A percentile compares a stretch with the other conserved stretches of the same genome.
These are phyloP conservation scores for Rhodosporidiobolus odoratus DNA, from an alignment of 768 basidiomycete species.

Conservation along the genomic window DNA sequence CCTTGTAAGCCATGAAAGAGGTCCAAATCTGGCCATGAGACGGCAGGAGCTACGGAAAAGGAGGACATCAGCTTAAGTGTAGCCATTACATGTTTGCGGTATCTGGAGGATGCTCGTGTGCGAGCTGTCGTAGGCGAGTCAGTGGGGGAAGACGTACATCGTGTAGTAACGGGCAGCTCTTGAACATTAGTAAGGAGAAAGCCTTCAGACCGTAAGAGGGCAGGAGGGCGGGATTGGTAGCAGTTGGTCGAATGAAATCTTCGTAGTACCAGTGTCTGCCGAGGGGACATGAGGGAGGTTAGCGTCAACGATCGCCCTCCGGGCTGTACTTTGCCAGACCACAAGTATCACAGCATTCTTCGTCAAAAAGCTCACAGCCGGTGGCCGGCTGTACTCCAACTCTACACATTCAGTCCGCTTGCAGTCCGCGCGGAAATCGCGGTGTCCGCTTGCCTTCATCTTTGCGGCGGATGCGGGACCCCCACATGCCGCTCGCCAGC, in stretches of 20 bases:
- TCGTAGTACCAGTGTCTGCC: constrained; percentile 98
- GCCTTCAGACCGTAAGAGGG: constrained; percentile 83
- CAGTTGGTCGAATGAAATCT: constrained; percentile 81
- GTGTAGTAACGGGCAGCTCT: constrained; percentile 30
- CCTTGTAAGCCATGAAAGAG: constrained; percentile 91
- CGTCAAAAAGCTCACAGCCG: not conserved
- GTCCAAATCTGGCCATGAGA: constrained; percentile 39
- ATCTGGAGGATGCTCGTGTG: not conserved
- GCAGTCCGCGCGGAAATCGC: no score
- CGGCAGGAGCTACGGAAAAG: constrained; percentile 18
- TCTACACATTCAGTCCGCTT: no score
- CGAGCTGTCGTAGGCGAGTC: no score
- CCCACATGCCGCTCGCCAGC: no score
- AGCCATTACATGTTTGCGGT: no score
- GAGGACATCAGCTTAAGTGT: not conserved
- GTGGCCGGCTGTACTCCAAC: no score
- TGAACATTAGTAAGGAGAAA: constrained; percentile 60
- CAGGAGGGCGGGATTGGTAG: constrained; percentile 65
- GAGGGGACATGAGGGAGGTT: not conserved
- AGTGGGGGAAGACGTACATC: constrained; percentile 15
- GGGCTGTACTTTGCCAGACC: not conserved
- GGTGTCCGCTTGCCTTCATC: no score
- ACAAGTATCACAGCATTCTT: no score
- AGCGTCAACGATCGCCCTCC: not conserved
- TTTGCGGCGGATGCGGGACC: no score